Evolutionary conservation across 345 rosid genomes (phyloP).

Genomic region (Camelina laxa): DNA sequence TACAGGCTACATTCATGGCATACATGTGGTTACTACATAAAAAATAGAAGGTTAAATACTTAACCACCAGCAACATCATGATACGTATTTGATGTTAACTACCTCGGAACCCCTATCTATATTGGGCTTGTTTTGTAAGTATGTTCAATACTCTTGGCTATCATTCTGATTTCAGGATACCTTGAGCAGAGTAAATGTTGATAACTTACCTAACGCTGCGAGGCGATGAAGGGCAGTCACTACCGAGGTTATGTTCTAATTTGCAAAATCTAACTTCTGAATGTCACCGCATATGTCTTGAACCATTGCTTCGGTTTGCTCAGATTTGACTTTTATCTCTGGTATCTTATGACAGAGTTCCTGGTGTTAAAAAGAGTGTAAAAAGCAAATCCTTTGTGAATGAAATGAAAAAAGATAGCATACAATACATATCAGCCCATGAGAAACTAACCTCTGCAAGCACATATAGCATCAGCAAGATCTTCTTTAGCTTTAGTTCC

Average conservation of each 20-base stretch:
- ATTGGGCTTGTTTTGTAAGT: not conserved
- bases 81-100: constrained; percentile 1
- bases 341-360: constrained; percentile 89
- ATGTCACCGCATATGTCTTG: constrained; percentile 96
- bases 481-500: constrained; percentile 97
- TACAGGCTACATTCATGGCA: not conserved
- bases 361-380: constrained; percentile 47
- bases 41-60: not conserved
- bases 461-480: constrained; percentile 89
- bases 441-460: constrained; percentile 75
- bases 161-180: constrained; percentile 11
- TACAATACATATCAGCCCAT: constrained; percentile 5
- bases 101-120: not conserved
- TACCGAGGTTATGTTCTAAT: constrained; percentile 90
- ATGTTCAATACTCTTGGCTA: not conserved
- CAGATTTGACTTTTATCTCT: constrained; percentile 93
- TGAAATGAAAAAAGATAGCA: not conserved
- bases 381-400: constrained; percentile 11
- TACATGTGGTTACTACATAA: not conserved
- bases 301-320: constrained; percentile 93
- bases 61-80: constrained; percentile 13
- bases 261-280: constrained; percentile 93
- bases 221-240: constrained; percentile 96
- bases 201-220: constrained; percentile 80
- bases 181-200: constrained; percentile 12